phyloP scores from a whole-genome alignment of 345 rosid genomes.

The Gossypium mustelinum region DNA sequence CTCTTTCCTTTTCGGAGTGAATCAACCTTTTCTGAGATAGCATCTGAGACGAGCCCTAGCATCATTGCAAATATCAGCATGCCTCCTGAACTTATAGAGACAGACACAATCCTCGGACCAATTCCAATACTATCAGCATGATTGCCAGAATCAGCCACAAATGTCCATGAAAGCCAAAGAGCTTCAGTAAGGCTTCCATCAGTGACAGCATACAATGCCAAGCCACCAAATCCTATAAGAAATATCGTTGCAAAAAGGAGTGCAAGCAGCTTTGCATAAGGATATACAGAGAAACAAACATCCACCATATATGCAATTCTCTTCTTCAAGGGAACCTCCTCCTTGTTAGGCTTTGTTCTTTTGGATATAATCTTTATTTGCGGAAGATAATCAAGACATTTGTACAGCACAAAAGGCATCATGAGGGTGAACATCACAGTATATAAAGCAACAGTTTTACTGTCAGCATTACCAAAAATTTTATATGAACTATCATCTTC shows the following conservation, averaged over 20 bases:
- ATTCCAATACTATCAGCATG: constrained; percentile 80
- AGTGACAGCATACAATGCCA: constrained; percentile 79
- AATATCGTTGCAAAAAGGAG: constrained; percentile 78
- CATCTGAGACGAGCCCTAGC: constrained; percentile 94
- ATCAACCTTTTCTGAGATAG: constrained; percentile 92
- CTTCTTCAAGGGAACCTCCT: constrained; percentile 83
- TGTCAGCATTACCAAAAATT: constrained; percentile 36
- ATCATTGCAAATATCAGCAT: constrained; percentile 92
- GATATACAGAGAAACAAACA: constrained; percentile 80
- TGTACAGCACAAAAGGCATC: constrained; percentile 63
- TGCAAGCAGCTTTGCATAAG: constrained; percentile 87
- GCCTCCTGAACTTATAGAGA: constrained; percentile 87
- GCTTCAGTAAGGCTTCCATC: constrained; percentile 79
- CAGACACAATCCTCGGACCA: constrained; percentile 80
- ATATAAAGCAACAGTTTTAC: constrained; percentile 60
- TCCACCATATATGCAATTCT: constrained; percentile 86
- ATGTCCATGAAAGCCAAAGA: constrained; percentile 91
- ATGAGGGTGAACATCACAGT: constrained; percentile 48
- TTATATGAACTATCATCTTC: constrained; percentile 27
- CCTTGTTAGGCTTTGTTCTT: constrained; percentile 44
- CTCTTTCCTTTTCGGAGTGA: constrained; percentile 86
- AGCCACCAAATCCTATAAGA: constrained; percentile 79
- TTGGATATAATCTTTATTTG: constrained; percentile 47
- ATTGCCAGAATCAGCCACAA: constrained; percentile 88
- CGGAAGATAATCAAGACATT: constrained; percentile 64